A percentile compares a stretch with the other conserved stretches of the same genome.
phyloP scores from a whole-genome alignment of 495 filamentous ascomycete genomes.

The Antarctomyces pellizariae region DNA sequence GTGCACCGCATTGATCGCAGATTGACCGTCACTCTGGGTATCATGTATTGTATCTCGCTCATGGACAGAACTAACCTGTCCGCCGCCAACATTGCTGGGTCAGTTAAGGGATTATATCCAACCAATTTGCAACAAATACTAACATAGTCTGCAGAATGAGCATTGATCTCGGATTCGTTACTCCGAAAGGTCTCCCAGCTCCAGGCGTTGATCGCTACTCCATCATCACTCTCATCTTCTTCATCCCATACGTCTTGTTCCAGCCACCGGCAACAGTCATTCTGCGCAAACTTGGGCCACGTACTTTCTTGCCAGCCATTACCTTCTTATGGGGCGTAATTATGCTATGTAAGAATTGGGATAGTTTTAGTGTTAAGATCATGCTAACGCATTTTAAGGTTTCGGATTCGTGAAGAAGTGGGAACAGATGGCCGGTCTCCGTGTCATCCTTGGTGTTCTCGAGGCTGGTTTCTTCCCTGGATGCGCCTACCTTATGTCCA shows the following conservation, averaged over 20 bases:
- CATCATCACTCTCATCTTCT: conserved; percentile 39
- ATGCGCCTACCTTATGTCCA: conserved; percentile 36
- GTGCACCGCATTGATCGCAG: conserved; percentile 37
- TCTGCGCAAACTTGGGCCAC: conserved; percentile 34
- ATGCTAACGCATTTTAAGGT: conserved; percentile 12
- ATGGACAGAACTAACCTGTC: conserved; percentile 50
- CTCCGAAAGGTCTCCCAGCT: too few relatives aligned
- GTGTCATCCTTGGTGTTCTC: conserved; percentile 35
- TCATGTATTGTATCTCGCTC: conserved; percentile 39
- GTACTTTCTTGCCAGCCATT: conserved; percentile 28
- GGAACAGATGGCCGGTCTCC: conserved; percentile 24
- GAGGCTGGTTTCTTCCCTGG: conserved; percentile 44
- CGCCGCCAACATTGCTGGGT: conserved; percentile 34
- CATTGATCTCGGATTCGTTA: neutral
- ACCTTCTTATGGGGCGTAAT: conserved; percentile 21
- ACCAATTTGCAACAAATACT: neutral
- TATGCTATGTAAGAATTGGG: conserved; percentile 24
- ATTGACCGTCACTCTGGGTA: conserved; percentile 36
- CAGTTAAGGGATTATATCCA: neutral
- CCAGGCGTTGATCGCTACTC: conserved; percentile 18
- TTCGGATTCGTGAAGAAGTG: conserved; percentile 34
- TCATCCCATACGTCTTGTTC: conserved; percentile 38
- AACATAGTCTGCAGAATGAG: neutral
- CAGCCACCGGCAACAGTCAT: conserved; percentile 34
- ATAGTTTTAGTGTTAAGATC: neutral